Percentiles rank a stretch among this genome's conserved stretches.
phyloP scores from a whole-genome alignment of 106 monocot species.

The Vanilla planifolia region DNA sequence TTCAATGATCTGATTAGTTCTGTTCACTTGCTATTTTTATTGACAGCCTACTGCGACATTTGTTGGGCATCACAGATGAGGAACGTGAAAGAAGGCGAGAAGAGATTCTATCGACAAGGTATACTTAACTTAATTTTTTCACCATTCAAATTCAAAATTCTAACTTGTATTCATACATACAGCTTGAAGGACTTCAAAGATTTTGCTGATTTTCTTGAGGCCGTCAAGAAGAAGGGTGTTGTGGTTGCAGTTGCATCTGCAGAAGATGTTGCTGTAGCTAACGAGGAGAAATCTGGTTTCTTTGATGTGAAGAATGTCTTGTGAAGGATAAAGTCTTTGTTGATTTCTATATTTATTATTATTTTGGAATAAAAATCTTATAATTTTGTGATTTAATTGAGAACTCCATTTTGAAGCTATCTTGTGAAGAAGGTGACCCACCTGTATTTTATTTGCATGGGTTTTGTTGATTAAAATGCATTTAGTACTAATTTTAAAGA shows the following conservation, averaged over 20 bases:
- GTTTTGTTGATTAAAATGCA: too few species aligned
- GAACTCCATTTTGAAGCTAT: too few species aligned
- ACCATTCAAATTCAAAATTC: background rate
- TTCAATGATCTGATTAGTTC: too few species aligned
- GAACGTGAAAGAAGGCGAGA: constrained; percentile 84
- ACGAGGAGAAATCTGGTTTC: constrained; percentile 47
- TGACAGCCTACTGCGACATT: constrained; percentile 64
- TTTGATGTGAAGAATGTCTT: constrained; percentile 82
- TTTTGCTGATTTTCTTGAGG: constrained; percentile 81
- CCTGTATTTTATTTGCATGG: too few species aligned
- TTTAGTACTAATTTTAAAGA: too few species aligned
- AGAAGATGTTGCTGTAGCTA: constrained; percentile 71
- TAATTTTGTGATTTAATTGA: too few species aligned
- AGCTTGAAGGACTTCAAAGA: constrained; percentile 95
- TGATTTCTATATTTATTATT: too few species aligned
- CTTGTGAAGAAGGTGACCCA: too few species aligned
- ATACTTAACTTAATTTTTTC: background rate
- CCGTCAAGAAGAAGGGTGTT: constrained; percentile 70
- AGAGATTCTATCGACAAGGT: constrained; percentile 95
- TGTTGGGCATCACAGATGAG: constrained; percentile 79
- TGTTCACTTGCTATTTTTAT: constrained; percentile 1
- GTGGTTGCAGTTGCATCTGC: constrained; percentile 89
- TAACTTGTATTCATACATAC: background rate
- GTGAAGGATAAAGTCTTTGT: constrained; percentile 26
- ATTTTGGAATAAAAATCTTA: too few species aligned